phyloP scores from a whole-genome alignment of 2,329 filamentous ascomycete genomes.

The Thermothelomyces thermophilus region DNA sequence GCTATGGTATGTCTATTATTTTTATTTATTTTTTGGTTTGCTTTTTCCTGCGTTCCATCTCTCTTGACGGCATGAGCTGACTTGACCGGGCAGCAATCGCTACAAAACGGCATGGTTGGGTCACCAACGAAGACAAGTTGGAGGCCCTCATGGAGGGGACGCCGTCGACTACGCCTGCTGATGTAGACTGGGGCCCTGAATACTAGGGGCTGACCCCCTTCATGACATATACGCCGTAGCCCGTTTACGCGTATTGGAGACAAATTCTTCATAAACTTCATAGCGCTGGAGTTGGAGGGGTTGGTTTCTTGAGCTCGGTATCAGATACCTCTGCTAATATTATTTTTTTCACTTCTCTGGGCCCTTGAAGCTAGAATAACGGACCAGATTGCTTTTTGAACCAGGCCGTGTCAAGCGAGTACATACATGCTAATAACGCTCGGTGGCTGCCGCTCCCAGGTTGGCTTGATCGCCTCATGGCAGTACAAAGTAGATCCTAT shows the following conservation, averaged over 20 bases:
- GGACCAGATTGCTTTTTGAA: too few species aligned
- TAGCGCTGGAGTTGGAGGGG: too few species aligned
- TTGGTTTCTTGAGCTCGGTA: not conserved
- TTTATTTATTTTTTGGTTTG: not conserved
- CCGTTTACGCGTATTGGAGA: too few species aligned
- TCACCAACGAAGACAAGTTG: constrained; percentile 48
- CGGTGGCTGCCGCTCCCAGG: not conserved
- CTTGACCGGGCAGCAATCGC: constrained; percentile 24
- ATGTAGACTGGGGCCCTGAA: constrained; percentile 42
- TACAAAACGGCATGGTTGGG: constrained; percentile 36
- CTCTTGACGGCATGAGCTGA: not conserved
- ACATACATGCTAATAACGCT: too few species aligned
- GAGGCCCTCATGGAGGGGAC: constrained; percentile 47
- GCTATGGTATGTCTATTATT: constrained; percentile 28
- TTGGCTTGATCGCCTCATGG: too few species aligned
- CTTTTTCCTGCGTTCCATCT: not conserved
- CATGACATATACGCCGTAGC: too few species aligned
- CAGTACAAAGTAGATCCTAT: too few species aligned
- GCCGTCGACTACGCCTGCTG: constrained; percentile 29
- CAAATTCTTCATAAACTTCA: too few species aligned
- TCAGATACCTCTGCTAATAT: too few species aligned
- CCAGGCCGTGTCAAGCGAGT: too few species aligned
- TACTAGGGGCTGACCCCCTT: not conserved
- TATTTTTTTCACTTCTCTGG: too few species aligned
- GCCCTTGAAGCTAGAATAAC: too few species aligned